Base-by-base conservation (phyloP, 257 asterid species). In the Ilex asprella region DNA sequence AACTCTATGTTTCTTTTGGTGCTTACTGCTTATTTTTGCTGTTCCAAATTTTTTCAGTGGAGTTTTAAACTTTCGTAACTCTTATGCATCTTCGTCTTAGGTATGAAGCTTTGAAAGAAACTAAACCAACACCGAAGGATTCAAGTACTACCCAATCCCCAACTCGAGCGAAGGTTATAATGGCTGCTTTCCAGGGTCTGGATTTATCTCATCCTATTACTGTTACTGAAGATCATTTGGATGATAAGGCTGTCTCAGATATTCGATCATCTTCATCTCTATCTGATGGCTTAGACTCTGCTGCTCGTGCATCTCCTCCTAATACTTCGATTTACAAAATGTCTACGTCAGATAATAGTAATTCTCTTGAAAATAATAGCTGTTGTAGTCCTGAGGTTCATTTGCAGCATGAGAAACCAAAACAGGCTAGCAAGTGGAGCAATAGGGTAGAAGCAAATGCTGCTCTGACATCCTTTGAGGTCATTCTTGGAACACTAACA, bases 401-500 rank as follows among this genome's bases (percentile, higher is more conserved):
- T 60, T 59, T 82, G 44, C 81, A 79, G 70, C 72, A 57, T 47
- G 86, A 76, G 62, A 78, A 79, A 61, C 79, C 82, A 57, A 86
- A 71, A 68, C 52, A 61, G 69, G 78, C 75, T 70, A 82, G 74
- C 52, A 88, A 78, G 57, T 78, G 82, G 75, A 81, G 81, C 73
- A 73, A 70, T 75, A 91, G 70, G 78, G 82, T 76, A 56, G 91
- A 80, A 61, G 69, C 89, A 29, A 55, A 65, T 69, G 73, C 16
- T 74, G 64, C 78, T 73, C 70, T 91, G 76, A 81, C 79, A 9
- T 75, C 95, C 64, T 91, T 91, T 75, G 94, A 85, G 77, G 78
- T 79, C 31, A 47, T 73, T 68, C 81, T 91, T 64, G 88, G 77
- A 75, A 77, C 86, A 39, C 73, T 91, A 71, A 88, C 95, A 2